phyloP scores from a whole-genome alignment of 1,139 yeast species.

The Suhomyces anneliseae region DNA sequence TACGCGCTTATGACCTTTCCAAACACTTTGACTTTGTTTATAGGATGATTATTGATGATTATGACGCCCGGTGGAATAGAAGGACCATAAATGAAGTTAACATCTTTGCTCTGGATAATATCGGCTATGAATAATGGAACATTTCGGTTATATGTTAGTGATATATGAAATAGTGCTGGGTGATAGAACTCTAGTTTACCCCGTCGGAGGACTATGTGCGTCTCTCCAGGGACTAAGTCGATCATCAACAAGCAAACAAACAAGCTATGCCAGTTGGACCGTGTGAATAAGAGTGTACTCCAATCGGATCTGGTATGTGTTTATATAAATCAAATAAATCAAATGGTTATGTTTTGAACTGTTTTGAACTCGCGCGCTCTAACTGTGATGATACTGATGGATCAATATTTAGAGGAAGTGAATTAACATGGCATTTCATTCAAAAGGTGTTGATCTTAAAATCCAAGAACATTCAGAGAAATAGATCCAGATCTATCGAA shows the following conservation, averaged over 20 bases:
- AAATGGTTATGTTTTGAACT: too few relatives aligned
- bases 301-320: too few relatives aligned
- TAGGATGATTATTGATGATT: constrained; percentile 38
- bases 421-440: too few relatives aligned
- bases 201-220: constrained; percentile 26
- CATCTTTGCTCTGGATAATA: constrained; percentile 17
- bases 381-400: too few relatives aligned
- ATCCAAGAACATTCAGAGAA: too few relatives aligned
- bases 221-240: constrained; percentile 36
- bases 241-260: constrained; percentile 2
- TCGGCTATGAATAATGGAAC: constrained; percentile 33
- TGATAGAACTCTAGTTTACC: constrained; percentile 28
- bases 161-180: constrained; percentile 33
- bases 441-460: too few relatives aligned
- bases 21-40: constrained; percentile 23
- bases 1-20: constrained; percentile 28
- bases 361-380: too few relatives aligned
- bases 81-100: constrained; percentile 24
- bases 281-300: too few relatives aligned
- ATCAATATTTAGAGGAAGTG: too few relatives aligned
- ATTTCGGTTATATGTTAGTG: constrained; percentile 24
- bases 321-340: too few relatives aligned
- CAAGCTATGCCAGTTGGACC: too few relatives aligned
- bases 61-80: constrained; percentile 18
- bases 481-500: too few relatives aligned